phyloP scores from a whole-genome alignment of 345 rosid species.

The Moricandia arvensis region DNA sequence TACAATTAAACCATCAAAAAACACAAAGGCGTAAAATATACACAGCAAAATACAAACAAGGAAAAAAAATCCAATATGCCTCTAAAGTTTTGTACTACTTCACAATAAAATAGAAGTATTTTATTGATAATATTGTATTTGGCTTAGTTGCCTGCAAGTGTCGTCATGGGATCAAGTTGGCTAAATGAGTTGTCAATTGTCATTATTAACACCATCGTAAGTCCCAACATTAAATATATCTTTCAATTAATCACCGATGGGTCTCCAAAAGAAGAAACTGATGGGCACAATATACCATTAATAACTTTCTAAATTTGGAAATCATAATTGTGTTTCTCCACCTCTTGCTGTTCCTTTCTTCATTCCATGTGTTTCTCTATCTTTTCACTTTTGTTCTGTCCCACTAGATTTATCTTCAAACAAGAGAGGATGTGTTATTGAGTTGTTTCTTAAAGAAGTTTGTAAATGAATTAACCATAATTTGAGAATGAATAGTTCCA shows the following conservation, averaged over 20 bases:
- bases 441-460: neutral
- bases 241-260: neutral
- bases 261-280: neutral
- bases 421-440: neutral
- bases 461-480: neutral
- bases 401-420: conserved; percentile 21
- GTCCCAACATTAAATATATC: neutral
- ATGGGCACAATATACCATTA: conserved; percentile 13
- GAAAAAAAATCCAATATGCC: too few species aligned
- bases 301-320: neutral
- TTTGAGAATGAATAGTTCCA: conserved; percentile 15
- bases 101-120: neutral
- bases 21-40: too few species aligned
- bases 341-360: conserved; percentile 11
- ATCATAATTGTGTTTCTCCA: conserved; percentile 11
- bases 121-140: neutral
- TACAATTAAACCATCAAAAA: too few species aligned
- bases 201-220: too few species aligned
- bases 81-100: neutral
- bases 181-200: neutral
- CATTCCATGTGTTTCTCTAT: conserved; percentile 21
- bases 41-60: too few species aligned
- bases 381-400: conserved; percentile 22
- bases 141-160: neutral
- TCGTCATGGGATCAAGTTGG: neutral